These are phyloP conservation scores for Zymoseptoria brevis DNA, from an alignment of 2,329 filamentous ascomycete species.

Conservation along the genomic window DNA sequence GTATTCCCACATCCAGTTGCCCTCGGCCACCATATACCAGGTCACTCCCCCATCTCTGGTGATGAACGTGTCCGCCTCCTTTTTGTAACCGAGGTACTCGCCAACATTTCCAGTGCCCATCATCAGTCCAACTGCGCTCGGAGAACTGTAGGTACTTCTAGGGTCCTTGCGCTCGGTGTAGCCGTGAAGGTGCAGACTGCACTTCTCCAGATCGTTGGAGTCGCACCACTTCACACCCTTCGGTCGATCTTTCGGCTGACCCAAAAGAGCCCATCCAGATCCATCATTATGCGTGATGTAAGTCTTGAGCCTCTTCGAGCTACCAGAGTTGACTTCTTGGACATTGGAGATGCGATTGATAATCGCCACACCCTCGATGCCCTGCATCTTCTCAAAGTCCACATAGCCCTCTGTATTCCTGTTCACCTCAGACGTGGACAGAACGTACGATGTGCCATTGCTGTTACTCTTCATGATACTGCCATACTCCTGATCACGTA, in stretches of 20 bases:
- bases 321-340: constrained; percentile 53
- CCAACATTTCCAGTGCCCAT: constrained; percentile 91
- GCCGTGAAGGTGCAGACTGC: constrained; percentile 85
- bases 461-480: constrained; percentile 97
- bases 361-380: constrained; percentile 80
- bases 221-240: constrained; percentile 48
- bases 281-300: constrained; percentile 97
- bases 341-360: constrained; percentile 78
- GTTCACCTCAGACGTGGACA: constrained; percentile 76
- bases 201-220: constrained; percentile 50
- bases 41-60: constrained; percentile 82
- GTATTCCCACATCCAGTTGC: constrained; percentile 85
- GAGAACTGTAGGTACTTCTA: constrained; percentile 77
- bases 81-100: constrained; percentile 54
- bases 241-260: constrained; percentile 59
- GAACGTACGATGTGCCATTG: constrained; percentile 89
- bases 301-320: constrained; percentile 73
- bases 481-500: constrained; percentile 61
- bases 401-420: constrained; percentile 69
- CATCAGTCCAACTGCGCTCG: constrained; percentile 81
- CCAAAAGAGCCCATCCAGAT: constrained; percentile 70
- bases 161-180: constrained; percentile 85
- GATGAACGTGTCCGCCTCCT: constrained; percentile 82
- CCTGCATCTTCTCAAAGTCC: constrained; percentile 93
- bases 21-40: constrained; percentile 81